These are phyloP conservation scores for Erysiphe pisi DNA, from an alignment of 2,329 filamentous ascomycete genomes.

Conservation along the genomic window DNA sequence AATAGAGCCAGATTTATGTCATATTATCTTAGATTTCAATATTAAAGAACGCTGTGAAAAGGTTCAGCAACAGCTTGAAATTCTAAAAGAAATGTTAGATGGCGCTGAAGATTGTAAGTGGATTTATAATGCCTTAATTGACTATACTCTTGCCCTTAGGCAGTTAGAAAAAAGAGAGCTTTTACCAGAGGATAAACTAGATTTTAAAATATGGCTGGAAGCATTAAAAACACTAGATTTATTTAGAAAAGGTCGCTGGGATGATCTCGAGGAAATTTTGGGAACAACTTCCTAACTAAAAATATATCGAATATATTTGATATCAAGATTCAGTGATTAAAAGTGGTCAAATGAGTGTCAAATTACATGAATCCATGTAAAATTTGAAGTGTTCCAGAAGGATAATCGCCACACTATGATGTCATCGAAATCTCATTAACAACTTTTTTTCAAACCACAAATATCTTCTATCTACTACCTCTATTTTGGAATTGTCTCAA, in stretches of 20 bases:
- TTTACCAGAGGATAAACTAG: constrained; percentile 38
- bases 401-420: too few relatives aligned
- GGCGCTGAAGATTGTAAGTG: constrained; percentile 68
- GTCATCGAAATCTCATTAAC: too few relatives aligned
- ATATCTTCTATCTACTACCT: too few relatives aligned
- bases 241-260: constrained; percentile 36
- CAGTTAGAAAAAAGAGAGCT: constrained; percentile 43
- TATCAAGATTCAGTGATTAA: too few relatives aligned
- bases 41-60: constrained; percentile 53
- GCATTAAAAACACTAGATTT: constrained; percentile 36
- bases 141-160: constrained; percentile 55
- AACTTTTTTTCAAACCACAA: too few relatives aligned
- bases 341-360: too few relatives aligned
- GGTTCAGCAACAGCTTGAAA: constrained; percentile 59
- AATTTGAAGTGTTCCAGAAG: too few relatives aligned
- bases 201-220: constrained; percentile 34
- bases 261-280: constrained; percentile 33
- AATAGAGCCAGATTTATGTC: constrained; percentile 43
- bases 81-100: constrained; percentile 54
- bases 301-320: too few relatives aligned
- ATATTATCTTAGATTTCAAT: constrained; percentile 55
- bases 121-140: constrained; percentile 77
- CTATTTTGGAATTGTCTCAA: too few relatives aligned
- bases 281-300: too few relatives aligned
- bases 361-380: too few relatives aligned